phyloP scores from a whole-genome alignment of 164 flowering plant genomes.

The Vitis labrusca region DNA sequence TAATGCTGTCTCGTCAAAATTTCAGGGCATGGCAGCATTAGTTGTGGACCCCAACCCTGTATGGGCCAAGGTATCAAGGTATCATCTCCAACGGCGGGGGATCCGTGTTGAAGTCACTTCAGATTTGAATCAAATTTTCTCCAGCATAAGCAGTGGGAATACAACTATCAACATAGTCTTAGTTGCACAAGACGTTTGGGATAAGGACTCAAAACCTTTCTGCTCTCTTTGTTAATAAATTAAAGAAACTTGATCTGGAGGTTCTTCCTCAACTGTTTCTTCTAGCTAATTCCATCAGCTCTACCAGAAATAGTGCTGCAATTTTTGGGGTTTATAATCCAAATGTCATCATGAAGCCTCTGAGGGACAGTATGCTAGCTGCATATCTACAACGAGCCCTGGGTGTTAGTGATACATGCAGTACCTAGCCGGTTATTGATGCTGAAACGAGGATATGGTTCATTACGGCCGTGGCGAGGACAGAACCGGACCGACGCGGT shows the following conservation, averaged over 20 bases:
- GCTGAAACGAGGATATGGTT: not conserved
- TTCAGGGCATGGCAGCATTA: constrained; percentile 70
- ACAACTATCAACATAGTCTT: constrained; percentile 47
- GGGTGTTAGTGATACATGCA: constrained; percentile 32
- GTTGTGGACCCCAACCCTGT: constrained; percentile 66
- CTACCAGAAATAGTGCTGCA: constrained; percentile 21
- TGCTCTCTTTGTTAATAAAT: constrained; percentile 28
- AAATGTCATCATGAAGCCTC: constrained; percentile 68
- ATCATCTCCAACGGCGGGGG: constrained; percentile 87
- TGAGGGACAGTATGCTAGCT: constrained; percentile 81
- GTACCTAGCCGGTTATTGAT: no score
- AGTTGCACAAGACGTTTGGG: constrained; percentile 82
- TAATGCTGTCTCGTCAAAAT: constrained; percentile 41
- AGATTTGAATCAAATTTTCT: constrained; percentile 40
- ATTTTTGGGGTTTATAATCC: constrained; percentile 32
- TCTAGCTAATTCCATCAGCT: constrained; percentile 47
- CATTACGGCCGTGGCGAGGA: constrained; percentile 35
- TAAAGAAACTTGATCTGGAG: constrained; percentile 26
- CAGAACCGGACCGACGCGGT: constrained; percentile 37
- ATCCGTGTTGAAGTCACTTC: constrained; percentile 58
- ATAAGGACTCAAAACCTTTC: constrained; percentile 32
- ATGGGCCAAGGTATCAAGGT: constrained; percentile 72
- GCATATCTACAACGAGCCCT: constrained; percentile 73
- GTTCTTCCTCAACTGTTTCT: constrained; percentile 59
- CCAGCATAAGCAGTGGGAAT: constrained; percentile 28